Conservation (phyloP, 2,329 filamentous ascomycete species). For the Exophiala phaeomuriformis region DNA sequence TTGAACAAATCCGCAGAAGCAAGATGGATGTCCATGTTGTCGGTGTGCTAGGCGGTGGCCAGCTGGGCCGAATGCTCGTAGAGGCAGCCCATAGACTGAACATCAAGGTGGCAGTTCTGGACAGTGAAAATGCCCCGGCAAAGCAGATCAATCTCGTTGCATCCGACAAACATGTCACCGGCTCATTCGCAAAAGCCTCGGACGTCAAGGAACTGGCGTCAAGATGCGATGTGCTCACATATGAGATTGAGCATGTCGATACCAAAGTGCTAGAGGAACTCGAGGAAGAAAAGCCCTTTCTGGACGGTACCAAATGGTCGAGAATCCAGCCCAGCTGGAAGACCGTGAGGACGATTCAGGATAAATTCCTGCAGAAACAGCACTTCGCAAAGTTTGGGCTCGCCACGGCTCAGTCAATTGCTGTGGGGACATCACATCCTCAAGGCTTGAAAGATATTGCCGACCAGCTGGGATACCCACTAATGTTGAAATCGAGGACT, state of each 20-base stretch:
- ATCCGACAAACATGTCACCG: conserved; percentile 56
- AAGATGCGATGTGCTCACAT: conserved; percentile 68
- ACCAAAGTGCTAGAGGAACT: conserved; percentile 75
- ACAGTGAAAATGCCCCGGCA: conserved; percentile 65
- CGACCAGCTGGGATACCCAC: conserved; percentile 61
- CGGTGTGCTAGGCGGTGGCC: conserved; percentile 56
- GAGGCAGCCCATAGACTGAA: conserved; percentile 77
- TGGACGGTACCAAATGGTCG: conserved; percentile 24
- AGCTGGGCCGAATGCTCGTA: conserved; percentile 87
- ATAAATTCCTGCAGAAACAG: conserved; percentile 78
- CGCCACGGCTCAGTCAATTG: conserved; percentile 59
- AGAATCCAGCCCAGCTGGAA: conserved; percentile 67
- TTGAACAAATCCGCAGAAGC: background rate
- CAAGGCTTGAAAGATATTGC: conserved; percentile 47
- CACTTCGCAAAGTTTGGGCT: conserved; percentile 59
- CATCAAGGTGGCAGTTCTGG: conserved; percentile 70
- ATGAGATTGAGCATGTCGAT: conserved; percentile 90
- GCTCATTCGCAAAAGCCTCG: conserved; percentile 73
- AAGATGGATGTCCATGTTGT: conserved; percentile 29
- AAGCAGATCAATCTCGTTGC: conserved; percentile 68
- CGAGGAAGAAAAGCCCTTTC: conserved; percentile 33
- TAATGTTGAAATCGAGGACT: conserved; percentile 79
- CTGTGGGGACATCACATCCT: conserved; percentile 49
- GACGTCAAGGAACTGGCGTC: conserved; percentile 66
- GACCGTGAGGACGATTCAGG: conserved; percentile 74